A percentile compares a stretch with the other conserved stretches of the same genome.
Conservation (phyloP, 2,329 filamentous ascomycete genomes). For the Mariannaea sp. region DNA sequence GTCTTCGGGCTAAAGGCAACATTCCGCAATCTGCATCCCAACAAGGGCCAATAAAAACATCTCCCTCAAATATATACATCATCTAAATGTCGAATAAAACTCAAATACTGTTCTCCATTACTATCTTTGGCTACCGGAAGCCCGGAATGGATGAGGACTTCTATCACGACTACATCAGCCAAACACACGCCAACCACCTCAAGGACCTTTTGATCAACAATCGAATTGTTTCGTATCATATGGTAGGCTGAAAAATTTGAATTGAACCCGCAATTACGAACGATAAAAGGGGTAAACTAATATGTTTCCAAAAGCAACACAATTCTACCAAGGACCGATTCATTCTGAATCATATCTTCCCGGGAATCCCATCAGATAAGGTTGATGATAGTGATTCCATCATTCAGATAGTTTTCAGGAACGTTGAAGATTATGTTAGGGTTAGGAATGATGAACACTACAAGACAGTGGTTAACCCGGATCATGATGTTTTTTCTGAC, state of each 20-base stretch:
- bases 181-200: slow-evolving; percentile 28
- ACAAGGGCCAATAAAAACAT: neutral
- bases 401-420: slow-evolving; percentile 26
- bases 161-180: slow-evolving; percentile 32
- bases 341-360: slow-evolving; percentile 19
- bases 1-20: neutral
- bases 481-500: slow-evolving; percentile 27
- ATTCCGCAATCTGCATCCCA: neutral
- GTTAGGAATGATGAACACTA: slow-evolving; percentile 26
- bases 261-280: too few relatives aligned
- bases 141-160: slow-evolving; percentile 28
- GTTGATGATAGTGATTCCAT: slow-evolving; percentile 22
- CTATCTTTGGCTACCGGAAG: slow-evolving; percentile 34
- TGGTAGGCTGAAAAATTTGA: slow-evolving; percentile 10
- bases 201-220: slow-evolving; percentile 31
- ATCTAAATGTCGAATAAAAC: slow-evolving; percentile 9
- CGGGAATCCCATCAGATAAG: slow-evolving; percentile 23
- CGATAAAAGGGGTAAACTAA: neutral
- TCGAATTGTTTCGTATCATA: slow-evolving; percentile 32
- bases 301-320: slow-evolving; percentile 23
- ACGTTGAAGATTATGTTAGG: slow-evolving; percentile 23
- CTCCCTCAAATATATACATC: neutral
- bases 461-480: slow-evolving; percentile 23
- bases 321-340: slow-evolving; percentile 25
- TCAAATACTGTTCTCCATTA: slow-evolving; percentile 26